Base-by-base conservation (phyloP, 768 basidiomycete species). In the Mycena filopes region DNA sequence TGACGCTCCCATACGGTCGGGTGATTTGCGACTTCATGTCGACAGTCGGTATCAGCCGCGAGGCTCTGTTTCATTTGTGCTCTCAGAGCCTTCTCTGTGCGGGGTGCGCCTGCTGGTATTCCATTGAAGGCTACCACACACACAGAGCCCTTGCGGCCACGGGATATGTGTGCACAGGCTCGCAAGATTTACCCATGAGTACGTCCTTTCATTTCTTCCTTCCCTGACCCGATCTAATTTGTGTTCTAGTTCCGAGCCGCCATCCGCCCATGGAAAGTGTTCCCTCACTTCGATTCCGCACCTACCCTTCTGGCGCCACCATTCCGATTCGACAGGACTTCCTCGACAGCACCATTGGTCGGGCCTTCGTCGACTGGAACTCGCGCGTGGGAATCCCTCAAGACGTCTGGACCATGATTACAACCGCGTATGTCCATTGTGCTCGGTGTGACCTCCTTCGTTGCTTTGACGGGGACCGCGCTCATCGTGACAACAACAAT, bases 361-460 rank as follows among this genome's bases (percentile, higher is more conserved):
- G 49, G 9, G 64, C 67, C 0, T 65, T 69, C 43, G 25, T 66
- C 15, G 64, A 68, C 21, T 71, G 67, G 68, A 71, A 71, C 55
- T 69, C 65, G 0, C 36, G 40, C 2, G 21, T 69, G 25, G 70
- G 70, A 0, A 54, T 71, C 16, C 68, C 70, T 5, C 29, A 55
- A 18, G 64, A 66, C 51, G 68, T 69, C 2, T 71, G 70, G 67
- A 60, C 45, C 2, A 6, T 64, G 1, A 57, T 66, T 29, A 48
- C 38, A 12, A 63, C 70, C 7, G 45, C 70, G 16, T 69, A 45
- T 28, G 63, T 67, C 9, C 13, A 28, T 47, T 47, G 25, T 47
- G n/a, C 9, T 7, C 8, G 41, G 20, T 41, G 41, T 15, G 41
- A 41, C 20, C 41, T 41, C 4, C 7, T 41, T 41, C 41, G 41